Evolutionary conservation across 345 rosid species (phyloP).

Genomic region (Boechera retrofracta): DNA sequence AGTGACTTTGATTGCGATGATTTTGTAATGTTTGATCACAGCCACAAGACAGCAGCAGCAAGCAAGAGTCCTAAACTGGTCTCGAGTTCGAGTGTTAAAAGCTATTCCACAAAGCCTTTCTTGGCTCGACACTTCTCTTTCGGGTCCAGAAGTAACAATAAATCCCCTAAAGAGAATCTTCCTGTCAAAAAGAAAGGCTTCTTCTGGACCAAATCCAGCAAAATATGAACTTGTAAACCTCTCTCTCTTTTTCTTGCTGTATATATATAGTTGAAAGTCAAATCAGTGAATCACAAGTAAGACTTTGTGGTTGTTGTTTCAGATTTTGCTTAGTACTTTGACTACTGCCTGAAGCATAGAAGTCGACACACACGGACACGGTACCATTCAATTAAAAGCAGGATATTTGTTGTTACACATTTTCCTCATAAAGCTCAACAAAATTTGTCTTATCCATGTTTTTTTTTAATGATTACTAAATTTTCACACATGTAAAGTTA

Average conservation of each 20-base stretch:
- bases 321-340: conserved; percentile 26
- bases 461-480: background rate
- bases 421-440: conserved; percentile 31
- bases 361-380: conserved; percentile 22
- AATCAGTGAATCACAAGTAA: background rate
- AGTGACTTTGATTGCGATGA: conserved; percentile 62
- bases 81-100: conserved; percentile 73
- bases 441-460: conserved; percentile 17
- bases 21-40: conserved; percentile 49
- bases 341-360: conserved; percentile 22
- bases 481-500: conserved; percentile 42
- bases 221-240: conserved; percentile 57
- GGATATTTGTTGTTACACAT: conserved; percentile 33
- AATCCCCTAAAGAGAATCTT: conserved; percentile 58
- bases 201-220: conserved; percentile 90
- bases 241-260: background rate
- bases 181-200: conserved; percentile 69
- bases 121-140: conserved; percentile 79
- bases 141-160: conserved; percentile 63
- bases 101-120: conserved; percentile 64
- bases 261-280: background rate
- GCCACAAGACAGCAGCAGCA: conserved; percentile 43
- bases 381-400: conserved; percentile 31
- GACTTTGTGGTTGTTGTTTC: conserved; percentile 28
- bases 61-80: conserved; percentile 61